phyloP scores from a whole-genome alignment of 1,139 yeast genomes.

The Geotrichum klebahnii region DNA sequence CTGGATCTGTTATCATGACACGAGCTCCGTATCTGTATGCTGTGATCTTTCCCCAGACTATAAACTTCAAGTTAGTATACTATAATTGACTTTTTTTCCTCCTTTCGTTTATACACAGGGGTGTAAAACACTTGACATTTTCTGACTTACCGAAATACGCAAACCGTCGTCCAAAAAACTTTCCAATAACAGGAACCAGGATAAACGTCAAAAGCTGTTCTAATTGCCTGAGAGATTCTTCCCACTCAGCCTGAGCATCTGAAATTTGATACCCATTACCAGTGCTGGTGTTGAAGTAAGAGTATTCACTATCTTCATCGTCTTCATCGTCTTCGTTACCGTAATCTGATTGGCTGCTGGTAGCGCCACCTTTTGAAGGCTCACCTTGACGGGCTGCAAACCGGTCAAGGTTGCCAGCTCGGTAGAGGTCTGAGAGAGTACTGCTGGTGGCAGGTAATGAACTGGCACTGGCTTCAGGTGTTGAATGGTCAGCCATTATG shows the following conservation, averaged over 20 bases:
- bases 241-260: slow-evolving; percentile 75
- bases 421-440: background rate
- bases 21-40: slow-evolving; percentile 16
- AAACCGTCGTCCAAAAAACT: slow-evolving; percentile 61
- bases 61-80: background rate
- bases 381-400: background rate
- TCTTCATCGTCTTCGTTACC: background rate
- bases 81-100: background rate
- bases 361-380: background rate
- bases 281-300: no score
- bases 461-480: background rate
- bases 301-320: slow-evolving; percentile 2
- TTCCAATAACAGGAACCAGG: slow-evolving; percentile 66
- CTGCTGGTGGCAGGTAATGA: background rate
- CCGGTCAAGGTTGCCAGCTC: background rate
- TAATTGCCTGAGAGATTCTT: slow-evolving; percentile 63
- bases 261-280: slow-evolving; percentile 13
- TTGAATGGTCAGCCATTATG: no score
- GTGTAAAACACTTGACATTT: no score
- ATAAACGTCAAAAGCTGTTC: slow-evolving; percentile 54
- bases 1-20: slow-evolving; percentile 15
- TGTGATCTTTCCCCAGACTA: slow-evolving; percentile 21
- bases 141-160: slow-evolving; percentile 43
- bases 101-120: background rate
- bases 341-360: background rate